These are phyloP conservation scores for Eucalyptus marginata DNA, from an alignment of 345 rosid species.

Conservation along the genomic window DNA sequence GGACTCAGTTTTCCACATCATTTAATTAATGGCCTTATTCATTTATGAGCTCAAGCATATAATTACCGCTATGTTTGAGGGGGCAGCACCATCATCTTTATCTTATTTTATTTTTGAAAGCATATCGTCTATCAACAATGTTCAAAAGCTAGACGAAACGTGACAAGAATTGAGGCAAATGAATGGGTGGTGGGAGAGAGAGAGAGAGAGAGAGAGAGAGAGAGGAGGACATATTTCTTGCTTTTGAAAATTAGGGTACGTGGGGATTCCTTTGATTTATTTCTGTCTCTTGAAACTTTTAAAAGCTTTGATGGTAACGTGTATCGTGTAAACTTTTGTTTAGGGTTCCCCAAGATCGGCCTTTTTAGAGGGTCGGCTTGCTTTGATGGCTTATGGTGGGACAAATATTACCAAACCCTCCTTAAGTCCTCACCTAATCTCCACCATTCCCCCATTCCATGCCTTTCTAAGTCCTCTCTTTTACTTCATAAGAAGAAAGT, in stretches of 20 bases:
- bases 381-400: not conserved
- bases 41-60: not conserved
- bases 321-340: not conserved
- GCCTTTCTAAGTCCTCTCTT: not conserved
- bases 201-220: not conserved
- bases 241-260: not conserved
- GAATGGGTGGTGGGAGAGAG: not conserved
- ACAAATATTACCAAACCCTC: not conserved
- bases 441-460: not conserved
- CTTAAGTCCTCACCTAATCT: not conserved
- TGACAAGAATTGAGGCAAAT: conserved; percentile 13
- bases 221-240: not conserved
- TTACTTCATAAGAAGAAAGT: not conserved
- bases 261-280: not conserved
- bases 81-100: not conserved
- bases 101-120: not conserved
- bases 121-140: not conserved
- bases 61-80: not conserved
- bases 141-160: not conserved
- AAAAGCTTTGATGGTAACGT: not conserved
- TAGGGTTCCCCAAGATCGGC: not conserved
- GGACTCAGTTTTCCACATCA: not conserved
- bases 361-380: not conserved
- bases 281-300: not conserved
- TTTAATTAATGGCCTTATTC: not conserved